phyloP scores from a whole-genome alignment of 2,329 filamentous ascomycete species.

The Colletotrichum cuscutae region DNA sequence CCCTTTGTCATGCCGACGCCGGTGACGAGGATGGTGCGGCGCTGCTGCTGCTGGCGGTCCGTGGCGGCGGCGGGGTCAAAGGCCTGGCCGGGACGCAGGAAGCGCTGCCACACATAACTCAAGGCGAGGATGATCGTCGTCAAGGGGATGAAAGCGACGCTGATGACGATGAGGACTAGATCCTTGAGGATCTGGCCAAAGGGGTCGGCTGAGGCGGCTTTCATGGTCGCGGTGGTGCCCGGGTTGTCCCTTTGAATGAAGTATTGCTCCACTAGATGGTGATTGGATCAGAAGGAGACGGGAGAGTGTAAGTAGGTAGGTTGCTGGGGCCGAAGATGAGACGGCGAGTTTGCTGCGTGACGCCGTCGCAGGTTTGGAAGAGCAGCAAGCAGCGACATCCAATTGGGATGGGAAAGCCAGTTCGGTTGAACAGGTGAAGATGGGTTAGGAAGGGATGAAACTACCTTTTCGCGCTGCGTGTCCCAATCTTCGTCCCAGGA shows the following conservation, averaged over 20 bases:
- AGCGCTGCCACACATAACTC: slow-evolving; percentile 18
- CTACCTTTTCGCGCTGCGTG: slow-evolving; percentile 10
- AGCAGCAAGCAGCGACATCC: neutral
- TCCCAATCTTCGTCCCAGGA: slow-evolving; percentile 1
- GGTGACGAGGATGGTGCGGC: slow-evolving; percentile 69
- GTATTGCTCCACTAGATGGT: neutral
- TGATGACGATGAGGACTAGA: slow-evolving; percentile 27
- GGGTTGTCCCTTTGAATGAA: too few species aligned
- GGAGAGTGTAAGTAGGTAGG: neutral
- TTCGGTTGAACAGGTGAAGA: neutral
- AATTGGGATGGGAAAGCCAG: neutral
- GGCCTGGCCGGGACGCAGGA: slow-evolving; percentile 1
- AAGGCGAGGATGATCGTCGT: slow-evolving; percentile 7
- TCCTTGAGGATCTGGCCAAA: slow-evolving; percentile 29
- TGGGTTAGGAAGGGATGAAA: neutral
- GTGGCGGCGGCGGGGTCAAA: neutral
- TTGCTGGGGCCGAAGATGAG: slow-evolving; percentile 26
- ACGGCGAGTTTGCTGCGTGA: neutral
- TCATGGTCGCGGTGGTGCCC: slow-evolving; percentile 4
- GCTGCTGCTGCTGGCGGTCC: neutral
- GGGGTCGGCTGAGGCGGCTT: slow-evolving; percentile 12
- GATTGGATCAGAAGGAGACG: neutral
- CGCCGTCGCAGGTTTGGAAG: neutral
- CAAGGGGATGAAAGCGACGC: slow-evolving; percentile 25
- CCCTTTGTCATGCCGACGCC: slow-evolving; percentile 80